A percentile compares a stretch with the other conserved stretches of the same genome.
phyloP scores from a whole-genome alignment of 2,329 filamentous ascomycete genomes.

The Teratosphaeria epicoccoides region DNA sequence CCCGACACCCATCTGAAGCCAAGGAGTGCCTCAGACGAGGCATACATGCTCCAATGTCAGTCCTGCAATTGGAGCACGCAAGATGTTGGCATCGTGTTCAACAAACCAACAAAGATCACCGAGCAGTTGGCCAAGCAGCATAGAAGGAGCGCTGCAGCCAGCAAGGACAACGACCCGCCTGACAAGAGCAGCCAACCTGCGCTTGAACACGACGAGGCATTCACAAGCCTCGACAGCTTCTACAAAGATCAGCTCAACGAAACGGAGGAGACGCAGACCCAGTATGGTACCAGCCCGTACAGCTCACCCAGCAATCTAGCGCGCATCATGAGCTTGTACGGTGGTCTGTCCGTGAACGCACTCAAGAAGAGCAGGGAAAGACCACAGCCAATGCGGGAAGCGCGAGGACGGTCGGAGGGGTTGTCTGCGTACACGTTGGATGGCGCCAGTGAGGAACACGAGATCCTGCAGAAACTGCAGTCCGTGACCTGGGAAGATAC shows the following conservation, averaged over 20 bases:
- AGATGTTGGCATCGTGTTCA: constrained; percentile 83
- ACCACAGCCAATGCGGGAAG: constrained; percentile 69
- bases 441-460: constrained; percentile 32
- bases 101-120: constrained; percentile 73
- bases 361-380: constrained; percentile 58
- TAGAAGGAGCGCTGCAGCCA: constrained; percentile 8
- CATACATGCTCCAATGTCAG: constrained; percentile 69
- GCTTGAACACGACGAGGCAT: constrained; percentile 58
- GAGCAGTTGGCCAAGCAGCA: constrained; percentile 45
- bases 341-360: constrained; percentile 46
- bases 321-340: constrained; percentile 87
- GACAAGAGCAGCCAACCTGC: constrained; percentile 26
- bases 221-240: constrained; percentile 64
- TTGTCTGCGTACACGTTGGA: constrained; percentile 42
- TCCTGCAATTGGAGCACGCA: constrained; percentile 90
- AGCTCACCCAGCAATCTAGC: constrained; percentile 71
- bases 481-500: constrained; percentile 56
- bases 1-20: constrained; percentile 10
- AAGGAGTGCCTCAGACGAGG: constrained; percentile 11
- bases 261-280: constrained; percentile 41
- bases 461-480: constrained; percentile 43
- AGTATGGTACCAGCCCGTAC: constrained; percentile 45
- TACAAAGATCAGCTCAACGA: constrained; percentile 70
- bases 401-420: constrained; percentile 59
- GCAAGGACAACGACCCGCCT: constrained; percentile 32